These are phyloP conservation scores for Ustilago trichophora DNA, from an alignment of 1,284 basidiomycete genomes.

Conservation along the genomic window DNA sequence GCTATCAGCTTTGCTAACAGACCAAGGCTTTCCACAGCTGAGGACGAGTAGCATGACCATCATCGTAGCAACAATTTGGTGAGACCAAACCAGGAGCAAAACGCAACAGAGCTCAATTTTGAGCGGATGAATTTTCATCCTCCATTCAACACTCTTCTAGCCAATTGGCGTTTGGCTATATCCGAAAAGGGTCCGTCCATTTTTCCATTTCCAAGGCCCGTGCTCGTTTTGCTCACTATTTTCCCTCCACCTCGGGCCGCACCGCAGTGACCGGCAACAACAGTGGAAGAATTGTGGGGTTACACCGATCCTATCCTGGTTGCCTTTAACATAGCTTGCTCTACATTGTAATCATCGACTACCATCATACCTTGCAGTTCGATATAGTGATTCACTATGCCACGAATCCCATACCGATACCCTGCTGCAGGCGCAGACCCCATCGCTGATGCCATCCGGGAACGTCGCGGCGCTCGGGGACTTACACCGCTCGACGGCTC, in stretches of 20 bases:
- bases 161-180: conserved; percentile 3
- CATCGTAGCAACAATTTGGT: no score
- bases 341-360: background rate
- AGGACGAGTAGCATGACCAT: no score
- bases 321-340: no score
- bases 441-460: conserved; percentile 68
- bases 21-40: no score
- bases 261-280: background rate
- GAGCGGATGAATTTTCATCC: conserved; percentile 17
- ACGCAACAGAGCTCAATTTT: background rate
- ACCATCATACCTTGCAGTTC: no score
- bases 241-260: conserved; percentile 25
- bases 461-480: conserved; percentile 67
- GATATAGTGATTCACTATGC: conserved; percentile 40
- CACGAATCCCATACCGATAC: conserved; percentile 65
- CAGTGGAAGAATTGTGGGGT: conserved; percentile 14
- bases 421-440: conserved; percentile 64
- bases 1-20: conserved; percentile 4
- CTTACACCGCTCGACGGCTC: conserved; percentile 68
- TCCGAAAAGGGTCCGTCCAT: background rate
- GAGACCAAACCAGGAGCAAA: no score
- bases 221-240: conserved; percentile 7
- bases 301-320: background rate
- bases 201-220: conserved; percentile 1
- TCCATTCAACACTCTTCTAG: no score